Base-by-base conservation (phyloP, 2,329 filamentous ascomycete species). In the Pseudophaeomoniella oleicola region DNA sequence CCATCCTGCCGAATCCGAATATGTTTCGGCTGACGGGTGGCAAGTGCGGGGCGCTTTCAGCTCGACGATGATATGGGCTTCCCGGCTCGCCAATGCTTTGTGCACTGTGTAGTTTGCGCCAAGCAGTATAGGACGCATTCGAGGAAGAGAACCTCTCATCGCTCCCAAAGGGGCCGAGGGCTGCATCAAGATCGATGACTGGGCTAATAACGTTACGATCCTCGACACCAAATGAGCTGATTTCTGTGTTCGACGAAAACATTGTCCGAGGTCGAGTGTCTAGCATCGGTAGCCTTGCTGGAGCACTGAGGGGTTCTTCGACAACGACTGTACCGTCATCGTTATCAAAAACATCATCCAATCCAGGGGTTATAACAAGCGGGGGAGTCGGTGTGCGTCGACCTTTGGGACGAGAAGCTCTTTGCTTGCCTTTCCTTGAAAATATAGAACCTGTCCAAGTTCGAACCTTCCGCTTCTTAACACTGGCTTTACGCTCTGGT, bases 131-230 rank as follows among this genome's bases (percentile, higher is more conserved):
- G 37, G 63, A 60, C 4, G 57, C 53, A 37, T 53, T 59, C 16
- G 50, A 47, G 3, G 51, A 42, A 16, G 36, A 40, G n/a, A 30
- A 34, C 13, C 37, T 36, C 36, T 61, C 60, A 5, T 62, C 60
- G 0, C 86, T 93, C 49, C 92, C 90, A 57, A 94, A 93, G 0
- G 88, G 86, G 2, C 86, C 87, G 2, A 96, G 69, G 16, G 88
- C 90, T 13, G 87, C 88, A 59, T 98, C 90, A 30, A 98, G 64
- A 55, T 98, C 90, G 44, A 98, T 92, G 56, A 94, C 80, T 5
- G 82, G 78, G 50, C 77, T 83, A 36, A 78, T 70, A 3, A 72
- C 56, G 40, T 92, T 83, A 33, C 78, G 73, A 5, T 74, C 67
- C 2, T 50, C 42, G 4, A 27, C 22, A 17, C 14, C 14, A 9